Base-by-base conservation (phyloP, 208 protist species). In the Acanthamoeba pearcei region DNA sequence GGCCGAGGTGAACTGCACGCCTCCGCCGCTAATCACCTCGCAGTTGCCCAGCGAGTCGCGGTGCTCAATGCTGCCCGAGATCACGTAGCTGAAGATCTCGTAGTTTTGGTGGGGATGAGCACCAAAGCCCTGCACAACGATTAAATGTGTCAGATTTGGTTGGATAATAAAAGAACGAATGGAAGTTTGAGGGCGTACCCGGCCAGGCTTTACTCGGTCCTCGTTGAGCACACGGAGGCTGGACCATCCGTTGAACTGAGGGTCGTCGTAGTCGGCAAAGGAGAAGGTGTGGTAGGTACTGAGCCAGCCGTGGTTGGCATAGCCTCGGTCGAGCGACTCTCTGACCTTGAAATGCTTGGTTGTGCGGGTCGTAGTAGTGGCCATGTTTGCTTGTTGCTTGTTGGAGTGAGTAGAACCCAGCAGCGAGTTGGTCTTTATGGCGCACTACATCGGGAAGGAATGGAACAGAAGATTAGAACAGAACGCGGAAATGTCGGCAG, bases 71-170 rank as follows among this genome's bases (percentile, higher is more conserved):
- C 29, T 38, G n/a, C 95, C 95, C 42, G 19, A 49, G n/a, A 96
- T 17, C 22, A 96, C 83, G 78, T 96, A 96, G n/a, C 86, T 96
- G 62, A 96, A 86, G 38, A 96, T 96, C 60, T 96, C 95, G 53
- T 95, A 96, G 91, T 96, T 53, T 1, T 1, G 1, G 72, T 96
- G 95, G 1, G 93, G 93, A 80, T 96, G 95, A 3, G 91, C 53
- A 10, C 76, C 95, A 68, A 96, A 96, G 0, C 95, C 95, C 62
- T 64, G 10, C 46, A 51, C 46, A 51, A 49, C 38, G 46, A 51
- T 13, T 42, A 1, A 1, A 42, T 42, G 1, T 42, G 46, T 51
- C 46, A 51, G 46, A 51, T 51, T 10, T 51, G 42, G 5, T 1
- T 51, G 46, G 1, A 13, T 5, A 51, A 51, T 0, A 51, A 13